A percentile compares a stretch with the other conserved stretches of the same genome.
Conservation (phyloP, 108 stramenopile genomes). For the Chaetoceros tenuissimus region DNA sequence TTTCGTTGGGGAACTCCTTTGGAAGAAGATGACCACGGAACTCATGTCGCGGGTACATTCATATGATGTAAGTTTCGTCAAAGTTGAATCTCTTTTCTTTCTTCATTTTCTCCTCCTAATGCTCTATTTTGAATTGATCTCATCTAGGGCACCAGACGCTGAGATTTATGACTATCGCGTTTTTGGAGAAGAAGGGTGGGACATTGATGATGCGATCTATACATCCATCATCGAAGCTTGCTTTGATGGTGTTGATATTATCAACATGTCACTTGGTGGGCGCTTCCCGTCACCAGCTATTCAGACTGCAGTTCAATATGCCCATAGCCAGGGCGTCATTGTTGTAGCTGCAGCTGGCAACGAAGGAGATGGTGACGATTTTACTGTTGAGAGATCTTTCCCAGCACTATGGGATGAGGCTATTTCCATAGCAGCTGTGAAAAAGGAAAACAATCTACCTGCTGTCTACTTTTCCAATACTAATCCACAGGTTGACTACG, state of each 20-base stretch:
- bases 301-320: background rate
- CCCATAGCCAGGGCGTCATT: slow-evolving; percentile 1
- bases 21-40: slow-evolving; percentile 8
- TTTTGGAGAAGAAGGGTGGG: slow-evolving; percentile 3
- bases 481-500: slow-evolving; percentile 8
- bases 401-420: slow-evolving; percentile 6
- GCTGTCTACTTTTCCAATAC: slow-evolving; percentile 4
- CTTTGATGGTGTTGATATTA: slow-evolving; percentile 4
- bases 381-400: slow-evolving; percentile 3
- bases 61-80: too few species aligned
- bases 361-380: slow-evolving; percentile 6
- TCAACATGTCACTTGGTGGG: slow-evolving; percentile 5
- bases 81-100: too few species aligned
- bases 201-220: background rate
- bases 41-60: slow-evolving; percentile 11
- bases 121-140: too few species aligned
- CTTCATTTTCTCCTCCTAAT: too few species aligned
- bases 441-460: background rate
- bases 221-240: slow-evolving; percentile 1
- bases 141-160: slow-evolving; percentile 5
- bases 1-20: slow-evolving; percentile 4
- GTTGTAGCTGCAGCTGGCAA: slow-evolving; percentile 10
- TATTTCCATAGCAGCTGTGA: slow-evolving; percentile 8
- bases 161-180: slow-evolving; percentile 13
- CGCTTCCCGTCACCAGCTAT: background rate